Conservation (phyloP, 192 early-diverging fungal species). For the Podila minutissima region DNA sequence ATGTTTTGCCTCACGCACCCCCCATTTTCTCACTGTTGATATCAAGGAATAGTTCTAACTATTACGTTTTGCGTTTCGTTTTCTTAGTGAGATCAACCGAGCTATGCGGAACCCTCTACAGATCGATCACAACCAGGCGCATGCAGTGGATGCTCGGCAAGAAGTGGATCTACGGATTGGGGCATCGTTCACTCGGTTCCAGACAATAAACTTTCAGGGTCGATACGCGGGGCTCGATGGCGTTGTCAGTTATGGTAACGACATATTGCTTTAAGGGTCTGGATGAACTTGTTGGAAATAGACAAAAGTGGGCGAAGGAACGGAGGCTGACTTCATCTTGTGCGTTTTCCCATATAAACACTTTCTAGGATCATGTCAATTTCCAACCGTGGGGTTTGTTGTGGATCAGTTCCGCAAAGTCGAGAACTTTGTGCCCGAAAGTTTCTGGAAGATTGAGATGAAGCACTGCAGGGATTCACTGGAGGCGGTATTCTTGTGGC, state of each 20-base stretch:
- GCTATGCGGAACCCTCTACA: slow-evolving; percentile 78
- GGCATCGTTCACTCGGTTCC: slow-evolving; percentile 92
- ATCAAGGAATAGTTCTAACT: neutral
- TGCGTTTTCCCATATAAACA: neutral
- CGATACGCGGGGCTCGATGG: slow-evolving; percentile 62
- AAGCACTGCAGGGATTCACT: slow-evolving; percentile 59
- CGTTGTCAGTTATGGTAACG: slow-evolving; percentile 85
- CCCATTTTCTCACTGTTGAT: neutral
- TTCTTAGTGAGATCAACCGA: slow-evolving; percentile 71
- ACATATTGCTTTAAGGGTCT: neutral
- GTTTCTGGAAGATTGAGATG: slow-evolving; percentile 90
- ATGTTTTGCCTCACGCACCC: neutral
- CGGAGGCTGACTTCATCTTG: neutral
- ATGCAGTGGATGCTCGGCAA: slow-evolving; percentile 83
- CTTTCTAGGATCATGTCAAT: slow-evolving; percentile 87
- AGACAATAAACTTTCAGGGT: slow-evolving; percentile 74
- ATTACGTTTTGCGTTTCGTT: neutral
- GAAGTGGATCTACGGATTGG: slow-evolving; percentile 96
- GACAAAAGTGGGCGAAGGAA: neutral
- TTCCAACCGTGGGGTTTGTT: slow-evolving; percentile 96
- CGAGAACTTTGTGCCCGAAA: slow-evolving; percentile 86
- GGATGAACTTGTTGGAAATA: neutral
- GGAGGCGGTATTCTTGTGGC: slow-evolving; percentile 78
- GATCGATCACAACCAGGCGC: slow-evolving; percentile 79
- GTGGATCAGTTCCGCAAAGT: slow-evolving; percentile 85